These are phyloP conservation scores for Jacaranda copaia DNA, from an alignment of 257 asterid species.

Conservation along the genomic window DNA sequence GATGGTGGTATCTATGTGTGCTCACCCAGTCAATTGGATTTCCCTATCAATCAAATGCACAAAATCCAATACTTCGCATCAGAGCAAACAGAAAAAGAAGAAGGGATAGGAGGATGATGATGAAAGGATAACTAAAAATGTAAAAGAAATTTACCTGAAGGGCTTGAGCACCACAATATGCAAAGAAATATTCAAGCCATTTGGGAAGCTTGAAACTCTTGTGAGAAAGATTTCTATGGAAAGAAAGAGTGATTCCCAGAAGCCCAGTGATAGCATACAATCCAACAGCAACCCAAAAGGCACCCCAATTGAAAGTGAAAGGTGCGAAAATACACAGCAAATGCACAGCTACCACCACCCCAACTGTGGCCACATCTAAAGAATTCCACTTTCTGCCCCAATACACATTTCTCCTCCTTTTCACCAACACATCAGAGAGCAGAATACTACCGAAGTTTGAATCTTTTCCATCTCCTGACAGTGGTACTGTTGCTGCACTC, in stretches of 20 bases:
- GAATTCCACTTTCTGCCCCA: constrained; percentile 70
- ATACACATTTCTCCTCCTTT: constrained; percentile 52
- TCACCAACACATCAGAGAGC: constrained; percentile 74
- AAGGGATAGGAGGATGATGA: too few species aligned
- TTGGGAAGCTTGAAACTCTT: constrained; percentile 84
- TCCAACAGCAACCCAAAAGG: constrained; percentile 59
- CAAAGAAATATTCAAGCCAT: constrained; percentile 82
- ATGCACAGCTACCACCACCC: constrained; percentile 67
- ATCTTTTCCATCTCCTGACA: constrained; percentile 47
- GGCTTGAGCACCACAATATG: constrained; percentile 87
- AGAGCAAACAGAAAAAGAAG: neutral
- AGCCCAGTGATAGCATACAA: constrained; percentile 75
- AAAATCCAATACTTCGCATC: constrained; percentile 1
- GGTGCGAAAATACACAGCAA: constrained; percentile 67
- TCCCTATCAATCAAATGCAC: constrained; percentile 48
- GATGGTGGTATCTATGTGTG: constrained; percentile 88
- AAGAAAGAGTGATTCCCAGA: constrained; percentile 83
- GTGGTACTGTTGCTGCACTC: constrained; percentile 48
- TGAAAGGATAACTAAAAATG: neutral
- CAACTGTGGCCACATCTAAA: constrained; percentile 54
- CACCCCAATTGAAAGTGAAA: constrained; percentile 70
- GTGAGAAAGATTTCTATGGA: constrained; percentile 78
- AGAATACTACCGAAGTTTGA: constrained; percentile 56
- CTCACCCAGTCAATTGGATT: constrained; percentile 91
- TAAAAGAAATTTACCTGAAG: constrained; percentile 62